phyloP scores from a whole-genome alignment of 306 rosid species.

The Fragaria iinumae region DNA sequence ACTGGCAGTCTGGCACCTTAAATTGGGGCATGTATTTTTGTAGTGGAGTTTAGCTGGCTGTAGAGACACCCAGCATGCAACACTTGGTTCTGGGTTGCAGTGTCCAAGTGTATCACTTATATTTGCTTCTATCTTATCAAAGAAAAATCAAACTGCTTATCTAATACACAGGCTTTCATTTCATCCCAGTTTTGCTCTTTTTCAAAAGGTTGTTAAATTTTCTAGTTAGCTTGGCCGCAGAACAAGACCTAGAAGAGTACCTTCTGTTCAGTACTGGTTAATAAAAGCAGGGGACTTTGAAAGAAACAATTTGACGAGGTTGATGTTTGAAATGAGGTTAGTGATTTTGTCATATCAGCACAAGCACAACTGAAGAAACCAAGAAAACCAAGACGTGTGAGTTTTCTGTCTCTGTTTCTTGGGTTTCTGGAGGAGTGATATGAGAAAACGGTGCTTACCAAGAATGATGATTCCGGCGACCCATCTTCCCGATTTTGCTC shows the following conservation, averaged over 20 bases:
- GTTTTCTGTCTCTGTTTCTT: not conserved
- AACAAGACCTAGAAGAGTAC: not conserved
- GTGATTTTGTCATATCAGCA: not conserved
- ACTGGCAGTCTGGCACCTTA: conserved; percentile 1
- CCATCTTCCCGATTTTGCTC: conserved; percentile 86
- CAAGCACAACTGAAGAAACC: not conserved
- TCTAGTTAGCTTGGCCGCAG: not conserved
- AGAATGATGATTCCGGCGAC: conserved; percentile 83
- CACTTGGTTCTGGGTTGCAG: conserved; percentile 29
- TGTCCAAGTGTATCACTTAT: conserved; percentile 27
- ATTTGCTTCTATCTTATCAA: conserved; percentile 22
- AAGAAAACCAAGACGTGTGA: not conserved
- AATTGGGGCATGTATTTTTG: not conserved
- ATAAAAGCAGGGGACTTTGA: not conserved
- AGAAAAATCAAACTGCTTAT: conserved; percentile 28
- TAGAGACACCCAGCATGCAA: not conserved
- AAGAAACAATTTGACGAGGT: not conserved
- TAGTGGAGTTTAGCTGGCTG: conserved; percentile 5
- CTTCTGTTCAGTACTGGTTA: not conserved
- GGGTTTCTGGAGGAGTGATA: not conserved
- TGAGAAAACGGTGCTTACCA: conserved; percentile 49
- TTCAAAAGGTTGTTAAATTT: not conserved
- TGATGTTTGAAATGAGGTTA: not conserved
- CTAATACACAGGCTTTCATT: conserved; percentile 1
- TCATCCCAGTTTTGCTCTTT: not conserved